Conservation (phyloP, 2,329 filamentous ascomycete species). For the Scedosporium apiospermum region DNA sequence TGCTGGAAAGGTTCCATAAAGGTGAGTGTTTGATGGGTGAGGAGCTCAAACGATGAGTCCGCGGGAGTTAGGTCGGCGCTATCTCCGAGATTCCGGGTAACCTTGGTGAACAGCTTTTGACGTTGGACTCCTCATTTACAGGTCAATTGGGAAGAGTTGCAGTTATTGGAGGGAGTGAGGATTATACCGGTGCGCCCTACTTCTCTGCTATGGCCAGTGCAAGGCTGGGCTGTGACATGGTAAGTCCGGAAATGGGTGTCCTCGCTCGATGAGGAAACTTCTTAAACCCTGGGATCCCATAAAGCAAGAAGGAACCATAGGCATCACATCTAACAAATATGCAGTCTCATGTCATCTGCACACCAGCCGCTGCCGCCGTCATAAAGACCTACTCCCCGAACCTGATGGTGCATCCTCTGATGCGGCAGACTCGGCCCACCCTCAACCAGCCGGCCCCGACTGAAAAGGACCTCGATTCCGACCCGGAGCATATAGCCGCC, state of each 20-base stretch:
- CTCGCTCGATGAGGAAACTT: too few relatives aligned
- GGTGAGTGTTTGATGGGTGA: constrained; percentile 38
- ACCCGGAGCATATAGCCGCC: constrained; percentile 51
- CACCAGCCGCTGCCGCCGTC: constrained; percentile 72
- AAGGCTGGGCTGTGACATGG: constrained; percentile 82
- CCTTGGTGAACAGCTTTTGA: not conserved
- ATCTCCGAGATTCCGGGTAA: not conserved
- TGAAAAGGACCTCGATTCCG: constrained; percentile 29
- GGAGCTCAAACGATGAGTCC: too few relatives aligned
- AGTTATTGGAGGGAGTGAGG: constrained; percentile 89
- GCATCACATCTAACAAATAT: not conserved
- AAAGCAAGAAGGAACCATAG: not conserved
- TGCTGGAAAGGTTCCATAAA: constrained; percentile 95
- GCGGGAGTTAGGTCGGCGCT: too few relatives aligned
- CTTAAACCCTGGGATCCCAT: too few relatives aligned
- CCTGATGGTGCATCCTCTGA: constrained; percentile 94
- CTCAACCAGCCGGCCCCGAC: constrained; percentile 24
- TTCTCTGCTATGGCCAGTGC: constrained; percentile 97
- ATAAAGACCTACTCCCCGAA: constrained; percentile 98
- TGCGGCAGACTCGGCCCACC: constrained; percentile 57
- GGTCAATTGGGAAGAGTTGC: constrained; percentile 86
- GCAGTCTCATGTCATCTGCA: constrained; percentile 91
- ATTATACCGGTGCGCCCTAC: constrained; percentile 95
- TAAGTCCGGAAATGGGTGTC: constrained; percentile 25
- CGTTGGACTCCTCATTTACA: constrained; percentile 22